These are phyloP conservation scores for Ophiostoma sp. DNA, from an alignment of 2,329 filamentous ascomycete species.

Conservation along the genomic window DNA sequence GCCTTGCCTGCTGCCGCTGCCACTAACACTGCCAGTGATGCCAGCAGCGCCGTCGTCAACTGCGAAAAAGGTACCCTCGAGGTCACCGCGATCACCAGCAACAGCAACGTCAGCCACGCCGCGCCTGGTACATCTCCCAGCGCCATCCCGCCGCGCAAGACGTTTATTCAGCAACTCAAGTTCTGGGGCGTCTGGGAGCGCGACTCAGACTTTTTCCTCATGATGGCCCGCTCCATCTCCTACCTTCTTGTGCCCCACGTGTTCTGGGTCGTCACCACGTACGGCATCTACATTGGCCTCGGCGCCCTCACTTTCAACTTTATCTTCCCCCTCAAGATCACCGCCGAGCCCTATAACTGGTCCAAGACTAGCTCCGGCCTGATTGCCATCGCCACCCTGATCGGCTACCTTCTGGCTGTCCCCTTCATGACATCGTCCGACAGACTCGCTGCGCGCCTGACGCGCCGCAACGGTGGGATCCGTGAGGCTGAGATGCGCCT, in stretches of 20 bases:
- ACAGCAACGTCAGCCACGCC: slow-evolving; percentile 9
- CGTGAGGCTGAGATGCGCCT: slow-evolving; percentile 47
- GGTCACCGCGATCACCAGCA: neutral
- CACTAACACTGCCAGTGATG: neutral
- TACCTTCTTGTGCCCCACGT: slow-evolving; percentile 45
- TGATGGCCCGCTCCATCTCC: slow-evolving; percentile 42
- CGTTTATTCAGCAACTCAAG: slow-evolving; percentile 39
- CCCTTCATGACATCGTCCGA: slow-evolving; percentile 42
- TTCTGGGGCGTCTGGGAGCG: slow-evolving; percentile 40
- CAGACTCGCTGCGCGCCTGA: slow-evolving; percentile 39
- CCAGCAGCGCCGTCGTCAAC: neutral
- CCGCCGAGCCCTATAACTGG: slow-evolving; percentile 43
- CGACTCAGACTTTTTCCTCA: slow-evolving; percentile 42
- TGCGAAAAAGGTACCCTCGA: neutral
- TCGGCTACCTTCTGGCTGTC: slow-evolving; percentile 38
- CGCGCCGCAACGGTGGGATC: slow-evolving; percentile 41
- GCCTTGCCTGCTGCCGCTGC: neutral
- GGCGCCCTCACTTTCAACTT: slow-evolving; percentile 47
- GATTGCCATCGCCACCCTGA: slow-evolving; percentile 38
- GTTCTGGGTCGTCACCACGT: slow-evolving; percentile 46
- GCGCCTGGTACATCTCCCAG: too few relatives aligned
- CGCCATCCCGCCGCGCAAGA: slow-evolving; percentile 37
- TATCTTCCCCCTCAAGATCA: slow-evolving; percentile 45
- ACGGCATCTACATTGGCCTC: slow-evolving; percentile 44
- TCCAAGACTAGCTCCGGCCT: slow-evolving; percentile 41